A percentile compares a stretch with the other conserved stretches of the same genome.
phyloP scores from a whole-genome alignment of 2,329 filamentous ascomycete genomes.

The Aureobasidium sp. region DNA sequence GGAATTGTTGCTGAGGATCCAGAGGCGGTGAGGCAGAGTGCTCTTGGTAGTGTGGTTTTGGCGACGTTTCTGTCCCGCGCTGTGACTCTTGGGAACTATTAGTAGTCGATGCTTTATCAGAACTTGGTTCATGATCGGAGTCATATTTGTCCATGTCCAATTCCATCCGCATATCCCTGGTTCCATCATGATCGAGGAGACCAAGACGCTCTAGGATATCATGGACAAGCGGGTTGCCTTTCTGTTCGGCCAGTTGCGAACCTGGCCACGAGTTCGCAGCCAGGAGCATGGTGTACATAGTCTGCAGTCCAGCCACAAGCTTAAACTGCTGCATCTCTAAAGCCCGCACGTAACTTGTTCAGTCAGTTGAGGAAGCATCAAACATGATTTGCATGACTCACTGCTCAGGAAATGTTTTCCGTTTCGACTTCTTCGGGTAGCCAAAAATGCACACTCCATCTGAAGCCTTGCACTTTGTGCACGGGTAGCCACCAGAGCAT shows the following conservation, averaged over 20 bases:
- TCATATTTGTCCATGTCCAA: no score
- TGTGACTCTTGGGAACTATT: no score
- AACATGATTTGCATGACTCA: neutral
- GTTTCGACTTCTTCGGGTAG: neutral
- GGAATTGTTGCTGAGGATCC: no score
- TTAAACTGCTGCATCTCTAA: conserved; percentile 1
- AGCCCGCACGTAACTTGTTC: neutral
- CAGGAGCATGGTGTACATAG: neutral
- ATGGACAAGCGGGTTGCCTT: neutral
- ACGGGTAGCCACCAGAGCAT: conserved; percentile 1
- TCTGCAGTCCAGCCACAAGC: neutral
- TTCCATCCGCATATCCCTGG: no score
- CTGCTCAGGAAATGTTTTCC: neutral
- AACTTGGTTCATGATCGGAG: no score
- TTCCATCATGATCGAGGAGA: neutral
- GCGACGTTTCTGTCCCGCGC: no score
- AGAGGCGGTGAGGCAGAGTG: no score
- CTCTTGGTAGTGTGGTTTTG: no score
- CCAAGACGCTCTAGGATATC: neutral
- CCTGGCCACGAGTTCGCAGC: conserved; percentile 3
- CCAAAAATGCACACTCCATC: conserved; percentile 3
- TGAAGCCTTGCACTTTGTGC: neutral
- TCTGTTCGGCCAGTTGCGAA: neutral
- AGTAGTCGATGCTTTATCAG: no score
- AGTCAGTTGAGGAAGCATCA: neutral